Evolutionary conservation across 2,329 filamentous ascomycete species (phyloP).

Genomic region (Keithomyces neogunnii): DNA sequence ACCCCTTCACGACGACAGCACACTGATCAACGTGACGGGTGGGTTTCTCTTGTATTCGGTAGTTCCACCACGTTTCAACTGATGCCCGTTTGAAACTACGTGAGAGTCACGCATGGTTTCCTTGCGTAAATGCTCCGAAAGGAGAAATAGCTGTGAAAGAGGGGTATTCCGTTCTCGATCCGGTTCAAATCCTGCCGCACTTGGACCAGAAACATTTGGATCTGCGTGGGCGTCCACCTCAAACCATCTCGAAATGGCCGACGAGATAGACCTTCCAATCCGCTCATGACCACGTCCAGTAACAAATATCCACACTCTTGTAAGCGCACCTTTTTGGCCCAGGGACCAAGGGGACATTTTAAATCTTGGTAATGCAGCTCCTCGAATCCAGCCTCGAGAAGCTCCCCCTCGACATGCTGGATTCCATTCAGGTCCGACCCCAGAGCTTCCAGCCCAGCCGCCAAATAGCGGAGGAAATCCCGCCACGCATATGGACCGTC

Average conservation of each 20-base stretch:
- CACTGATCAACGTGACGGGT: too few species aligned
- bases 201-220: slow-evolving; percentile 34
- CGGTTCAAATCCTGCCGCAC: slow-evolving; percentile 30
- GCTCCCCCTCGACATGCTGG: slow-evolving; percentile 22
- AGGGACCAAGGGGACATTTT: slow-evolving; percentile 40
- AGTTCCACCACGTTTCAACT: too few species aligned
- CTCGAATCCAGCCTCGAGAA: slow-evolving; percentile 33
- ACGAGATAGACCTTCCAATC: slow-evolving; percentile 29
- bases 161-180: slow-evolving; percentile 23
- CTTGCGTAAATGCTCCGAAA: slow-evolving; percentile 29
- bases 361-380: slow-evolving; percentile 30
- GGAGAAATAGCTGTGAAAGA: slow-evolving; percentile 30
- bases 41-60: too few species aligned
- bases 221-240: slow-evolving; percentile 31
- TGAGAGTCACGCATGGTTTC: slow-evolving; percentile 22
- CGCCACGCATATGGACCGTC: slow-evolving; percentile 36
- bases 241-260: slow-evolving; percentile 30
- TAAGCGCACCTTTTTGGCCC: slow-evolving; percentile 34
- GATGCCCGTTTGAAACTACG: too few species aligned
- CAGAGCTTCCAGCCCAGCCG: slow-evolving; percentile 29
- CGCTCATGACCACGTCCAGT: slow-evolving; percentile 32
- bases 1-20: too few species aligned
- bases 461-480: slow-evolving; percentile 34
- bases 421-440: slow-evolving; percentile 35
- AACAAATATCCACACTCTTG: slow-evolving; percentile 37